Evolutionary conservation across 345 rosid species (phyloP).

Genomic region (Gossypium stocksii): DNA sequence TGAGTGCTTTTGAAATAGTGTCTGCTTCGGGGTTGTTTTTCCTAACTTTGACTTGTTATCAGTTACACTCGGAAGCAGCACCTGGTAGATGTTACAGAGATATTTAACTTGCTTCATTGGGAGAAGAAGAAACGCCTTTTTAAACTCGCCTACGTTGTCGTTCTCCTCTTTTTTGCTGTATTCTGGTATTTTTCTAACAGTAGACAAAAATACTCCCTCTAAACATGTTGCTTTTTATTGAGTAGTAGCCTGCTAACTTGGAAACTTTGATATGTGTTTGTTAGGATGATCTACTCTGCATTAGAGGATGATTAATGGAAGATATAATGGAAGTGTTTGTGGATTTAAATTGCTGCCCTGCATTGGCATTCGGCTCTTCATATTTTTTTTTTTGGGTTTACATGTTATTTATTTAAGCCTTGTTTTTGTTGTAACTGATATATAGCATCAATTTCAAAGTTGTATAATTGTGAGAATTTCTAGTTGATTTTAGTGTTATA

Average conservation of each 20-base stretch:
- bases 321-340: neutral
- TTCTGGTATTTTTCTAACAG: conserved; percentile 52
- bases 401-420: neutral
- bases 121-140: conserved; percentile 90
- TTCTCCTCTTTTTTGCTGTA: conserved; percentile 68
- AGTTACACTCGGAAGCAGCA: conserved; percentile 67
- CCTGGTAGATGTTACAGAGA: conserved; percentile 88
- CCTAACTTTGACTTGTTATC: conserved; percentile 11
- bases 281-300: conserved; percentile 60
- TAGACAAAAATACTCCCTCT: neutral
- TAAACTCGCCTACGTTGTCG: conserved; percentile 69
- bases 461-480: conserved; percentile 13
- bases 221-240: neutral
- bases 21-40: neutral
- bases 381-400: neutral
- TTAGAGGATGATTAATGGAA: conserved; percentile 31
- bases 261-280: neutral
- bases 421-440: conserved; percentile 18
- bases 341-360: conserved; percentile 3
- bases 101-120: conserved; percentile 75
- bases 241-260: conserved; percentile 9
- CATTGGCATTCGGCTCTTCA: neutral
- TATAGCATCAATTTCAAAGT: conserved; percentile 9
- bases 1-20: neutral
- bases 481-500: conserved; percentile 7